Base-by-base conservation (phyloP, 1,284 basidiomycete genomes). In the Crepidotus sp. region DNA sequence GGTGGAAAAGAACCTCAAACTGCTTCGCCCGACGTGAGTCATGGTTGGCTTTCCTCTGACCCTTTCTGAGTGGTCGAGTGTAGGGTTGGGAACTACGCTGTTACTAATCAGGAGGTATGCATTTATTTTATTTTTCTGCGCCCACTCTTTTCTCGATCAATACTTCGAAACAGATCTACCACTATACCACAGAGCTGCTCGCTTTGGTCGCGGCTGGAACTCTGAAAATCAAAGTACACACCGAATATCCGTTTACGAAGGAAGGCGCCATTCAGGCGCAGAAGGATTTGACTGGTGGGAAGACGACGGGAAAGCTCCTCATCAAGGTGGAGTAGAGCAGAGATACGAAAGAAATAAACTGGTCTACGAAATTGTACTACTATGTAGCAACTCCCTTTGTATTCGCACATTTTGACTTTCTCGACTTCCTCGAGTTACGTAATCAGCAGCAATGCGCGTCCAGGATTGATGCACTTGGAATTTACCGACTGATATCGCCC, bases 231-330 rank as follows among this genome's bases (percentile, higher is more conserved):
- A 71, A 76, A 35, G 69, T 94, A 13, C 77, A 80, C 63, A 76
- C 82, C 50, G 83, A 83, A 42, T 98, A 96, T 55, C 76, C 77
- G 0, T 92, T 98, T 9, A 81, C 83, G 0, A 77, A 80, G 0
- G 83, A 94, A 47, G 92, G 89, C 0, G 77, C 84, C 4, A 71
- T 68, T 50, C 71, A 84, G 53, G 81, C 90, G 0, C 93, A 98
- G 55, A 69, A 60, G 2, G 93, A 96, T 58, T 72, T 97, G 48
- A 74, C 73, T 0, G 68, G 58, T 15, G 30, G 30, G 9, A 31
- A 31, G 1, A 31, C 30, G 5, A 91, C 89, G 1, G 92, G 92
- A 10, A 96, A 95, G 61, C 60, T 95, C 51, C 53, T 95, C 38
- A 70, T 94, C 55, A 85, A 86, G 57, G 69, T 85, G 3, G 46